Conservation (phyloP, 2,329 filamentous ascomycete genomes). For the Botrytis cinerea region DNA sequence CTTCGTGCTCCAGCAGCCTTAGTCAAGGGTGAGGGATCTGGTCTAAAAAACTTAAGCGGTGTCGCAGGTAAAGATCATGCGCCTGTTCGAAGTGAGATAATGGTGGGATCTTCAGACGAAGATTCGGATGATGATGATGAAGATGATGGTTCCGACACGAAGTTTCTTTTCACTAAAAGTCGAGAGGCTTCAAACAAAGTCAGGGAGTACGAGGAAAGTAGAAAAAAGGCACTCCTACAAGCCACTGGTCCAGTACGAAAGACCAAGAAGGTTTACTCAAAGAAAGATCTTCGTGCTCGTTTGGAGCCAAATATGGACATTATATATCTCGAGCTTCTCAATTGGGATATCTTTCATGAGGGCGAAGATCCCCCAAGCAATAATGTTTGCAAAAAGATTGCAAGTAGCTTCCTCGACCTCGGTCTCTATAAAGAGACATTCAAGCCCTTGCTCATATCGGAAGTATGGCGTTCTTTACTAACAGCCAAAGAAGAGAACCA, state of each 20-base stretch:
- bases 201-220: slow-evolving; percentile 49
- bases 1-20: slow-evolving; percentile 53
- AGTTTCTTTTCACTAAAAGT: slow-evolving; percentile 49
- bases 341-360: slow-evolving; percentile 92
- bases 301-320: slow-evolving; percentile 85
- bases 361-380: slow-evolving; percentile 82
- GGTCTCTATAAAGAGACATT: slow-evolving; percentile 85
- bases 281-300: slow-evolving; percentile 92
- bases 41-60: slow-evolving; percentile 69
- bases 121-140: slow-evolving; percentile 76
- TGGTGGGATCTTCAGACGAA: slow-evolving; percentile 75
- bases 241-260: slow-evolving; percentile 77
- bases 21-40: slow-evolving; percentile 77
- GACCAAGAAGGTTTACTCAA: slow-evolving; percentile 73
- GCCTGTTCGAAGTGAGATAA: slow-evolving; percentile 76
- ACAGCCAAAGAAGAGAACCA: slow-evolving; percentile 85
- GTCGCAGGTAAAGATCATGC: slow-evolving; percentile 78
- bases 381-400: slow-evolving; percentile 73
- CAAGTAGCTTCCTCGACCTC: slow-evolving; percentile 74
- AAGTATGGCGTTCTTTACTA: slow-evolving; percentile 94
- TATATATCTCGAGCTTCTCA: slow-evolving; percentile 81
- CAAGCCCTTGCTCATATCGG: slow-evolving; percentile 83
- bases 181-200: slow-evolving; percentile 43
- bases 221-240: slow-evolving; percentile 54
- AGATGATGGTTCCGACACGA: slow-evolving; percentile 45